Base-by-base conservation (phyloP, 177 flowering plant genomes). In the Vitis hybrid region DNA sequence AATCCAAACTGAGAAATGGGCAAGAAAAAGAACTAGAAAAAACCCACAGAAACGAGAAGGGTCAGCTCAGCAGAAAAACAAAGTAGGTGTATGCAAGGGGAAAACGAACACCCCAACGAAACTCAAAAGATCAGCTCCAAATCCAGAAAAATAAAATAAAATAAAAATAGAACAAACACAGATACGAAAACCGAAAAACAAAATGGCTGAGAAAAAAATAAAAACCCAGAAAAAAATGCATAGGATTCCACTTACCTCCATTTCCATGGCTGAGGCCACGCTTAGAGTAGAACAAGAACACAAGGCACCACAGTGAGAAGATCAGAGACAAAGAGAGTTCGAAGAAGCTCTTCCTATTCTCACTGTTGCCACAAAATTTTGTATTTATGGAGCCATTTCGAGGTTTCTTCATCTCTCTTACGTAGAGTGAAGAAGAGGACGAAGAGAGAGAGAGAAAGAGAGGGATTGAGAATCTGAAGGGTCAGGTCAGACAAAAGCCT, bases 251-350 rank as follows among this genome's bases (percentile, higher is more conserved):
- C 1, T 22, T 73, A 87, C 92, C 89, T 83, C 72, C 84, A 70
- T 77, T 79, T 10, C 81, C 86, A 69, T 84, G 81, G 74, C 86
- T 70, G 22, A 71, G 81, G 55, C 88, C 84, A 64, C 85, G 76
- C 63, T 75, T 78, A 29, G 86, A 82, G 75, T 83, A 84, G 69
- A 89, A 82, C 72, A 85, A 69, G 68, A 86, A 77, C 70, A 83
- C 56, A 66, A 84, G 70, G 55, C 85, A 82, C 91, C 90, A 88
- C 45, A 87, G 81, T 3, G 80, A 79, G 69, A 90, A 56, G 49
- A 88, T 71, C 59, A 87, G 66, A 64, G 90, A 80, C 66, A 84
- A 58, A 1, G 88, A 84, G 14, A 87, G 79, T 66, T 86, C 82
- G 66, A 51, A 76, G 33, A 78, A 78, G 73, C 72, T 78, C 59